These are phyloP conservation scores for Penicillium nordicum DNA, from an alignment of 2,329 filamentous ascomycete genomes.

Conservation along the genomic window DNA sequence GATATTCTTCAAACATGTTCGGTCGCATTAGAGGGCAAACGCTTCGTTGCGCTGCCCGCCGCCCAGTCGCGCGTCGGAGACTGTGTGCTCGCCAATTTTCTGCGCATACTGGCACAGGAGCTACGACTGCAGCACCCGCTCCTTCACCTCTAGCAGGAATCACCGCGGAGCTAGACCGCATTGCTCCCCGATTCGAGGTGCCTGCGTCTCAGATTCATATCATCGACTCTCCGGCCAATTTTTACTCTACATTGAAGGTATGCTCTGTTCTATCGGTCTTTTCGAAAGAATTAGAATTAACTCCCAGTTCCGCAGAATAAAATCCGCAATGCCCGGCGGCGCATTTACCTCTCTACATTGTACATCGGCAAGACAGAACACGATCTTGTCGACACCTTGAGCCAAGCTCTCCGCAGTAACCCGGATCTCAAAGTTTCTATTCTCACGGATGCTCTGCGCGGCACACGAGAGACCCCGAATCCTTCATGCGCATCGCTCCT, in stretches of 20 bases:
- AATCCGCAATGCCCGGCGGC: slow-evolving; percentile 71
- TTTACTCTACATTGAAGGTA: slow-evolving; percentile 89
- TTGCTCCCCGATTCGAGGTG: slow-evolving; percentile 88
- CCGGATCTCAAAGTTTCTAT: slow-evolving; percentile 78
- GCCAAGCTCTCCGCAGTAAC: slow-evolving; percentile 69
- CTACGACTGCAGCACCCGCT: slow-evolving; percentile 24
- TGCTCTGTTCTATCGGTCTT: background rate
- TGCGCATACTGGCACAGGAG: slow-evolving; percentile 27
- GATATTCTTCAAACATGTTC: slow-evolving; percentile 32
- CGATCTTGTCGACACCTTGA: slow-evolving; percentile 78
- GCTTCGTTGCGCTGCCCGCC: slow-evolving; percentile 34
- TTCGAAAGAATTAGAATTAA: slow-evolving; percentile 2
- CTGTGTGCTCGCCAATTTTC: slow-evolving; percentile 39
- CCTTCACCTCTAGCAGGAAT: slow-evolving; percentile 56
- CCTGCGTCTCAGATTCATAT: slow-evolving; percentile 76
- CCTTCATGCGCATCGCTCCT: slow-evolving; percentile 86
- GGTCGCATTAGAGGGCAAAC: slow-evolving; percentile 39
- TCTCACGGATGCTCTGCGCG: slow-evolving; percentile 84
- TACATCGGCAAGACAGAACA: slow-evolving; percentile 93
- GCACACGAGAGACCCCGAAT: slow-evolving; percentile 83
- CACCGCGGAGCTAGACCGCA: slow-evolving; percentile 74
- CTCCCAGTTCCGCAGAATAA: slow-evolving; percentile 56
- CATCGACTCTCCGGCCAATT: slow-evolving; percentile 75
- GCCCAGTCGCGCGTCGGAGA: slow-evolving; percentile 30
- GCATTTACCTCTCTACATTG: slow-evolving; percentile 90